Conservation (phyloP, 2,329 filamentous ascomycete genomes). For the Sarocladiaceae sp. region DNA sequence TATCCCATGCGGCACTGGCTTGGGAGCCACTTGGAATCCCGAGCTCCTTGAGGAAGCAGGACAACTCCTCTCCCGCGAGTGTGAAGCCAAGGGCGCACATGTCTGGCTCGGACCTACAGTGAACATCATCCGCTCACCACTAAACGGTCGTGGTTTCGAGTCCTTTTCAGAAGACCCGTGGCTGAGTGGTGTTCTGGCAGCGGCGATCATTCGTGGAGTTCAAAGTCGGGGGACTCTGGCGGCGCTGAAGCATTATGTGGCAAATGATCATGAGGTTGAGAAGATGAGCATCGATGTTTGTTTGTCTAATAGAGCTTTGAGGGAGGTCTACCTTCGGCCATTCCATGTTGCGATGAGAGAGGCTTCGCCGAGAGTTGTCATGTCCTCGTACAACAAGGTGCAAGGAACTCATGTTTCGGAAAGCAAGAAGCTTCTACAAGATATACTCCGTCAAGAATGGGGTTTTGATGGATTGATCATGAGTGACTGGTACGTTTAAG, state of each 20-base stretch:
- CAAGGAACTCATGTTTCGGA: conserved; percentile 32
- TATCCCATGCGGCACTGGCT: conserved; percentile 24
- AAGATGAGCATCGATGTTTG: conserved; percentile 43
- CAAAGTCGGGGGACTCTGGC: conserved; percentile 26
- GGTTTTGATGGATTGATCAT: not conserved
- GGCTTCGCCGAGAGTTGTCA: conserved; percentile 49
- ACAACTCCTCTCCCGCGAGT: conserved; percentile 13
- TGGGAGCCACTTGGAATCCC: conserved; percentile 32
- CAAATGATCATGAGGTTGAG: conserved; percentile 47
- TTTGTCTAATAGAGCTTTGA: conserved; percentile 48
- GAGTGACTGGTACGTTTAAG: not conserved
- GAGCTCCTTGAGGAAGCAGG: conserved; percentile 14
- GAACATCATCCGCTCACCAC: conserved; percentile 57
- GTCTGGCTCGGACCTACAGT: conserved; percentile 58
- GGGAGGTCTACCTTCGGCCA: conserved; percentile 61
- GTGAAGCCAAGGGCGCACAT: conserved; percentile 45
- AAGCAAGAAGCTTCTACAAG: conserved; percentile 33
- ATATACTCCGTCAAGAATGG: not conserved
- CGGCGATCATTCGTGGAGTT: conserved; percentile 26
- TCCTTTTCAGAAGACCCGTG: conserved; percentile 53
- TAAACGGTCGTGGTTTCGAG: conserved; percentile 62
- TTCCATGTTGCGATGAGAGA: conserved; percentile 58
- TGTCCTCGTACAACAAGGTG: conserved; percentile 49
- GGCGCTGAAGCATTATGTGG: conserved; percentile 29
- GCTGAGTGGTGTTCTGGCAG: conserved; percentile 19